Percentiles rank a stretch among this genome's conserved stretches.
phyloP scores from a whole-genome alignment of 768 basidiomycete species.

The Favolaschia claudopus region DNA sequence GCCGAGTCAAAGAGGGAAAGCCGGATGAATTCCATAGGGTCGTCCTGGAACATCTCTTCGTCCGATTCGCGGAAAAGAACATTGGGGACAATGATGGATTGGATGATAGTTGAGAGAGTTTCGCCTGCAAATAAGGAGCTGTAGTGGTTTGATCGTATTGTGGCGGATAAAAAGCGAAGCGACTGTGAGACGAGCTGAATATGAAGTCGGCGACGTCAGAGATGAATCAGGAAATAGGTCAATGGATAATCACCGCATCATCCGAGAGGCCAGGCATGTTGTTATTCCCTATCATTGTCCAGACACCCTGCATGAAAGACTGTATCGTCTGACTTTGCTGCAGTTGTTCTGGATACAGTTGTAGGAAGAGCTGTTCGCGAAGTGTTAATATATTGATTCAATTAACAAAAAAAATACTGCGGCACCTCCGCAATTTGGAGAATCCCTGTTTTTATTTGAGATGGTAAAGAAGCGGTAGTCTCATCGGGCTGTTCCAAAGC shows the following conservation, averaged over 20 bases:
- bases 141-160: slow-evolving; percentile 89
- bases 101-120: slow-evolving; percentile 82
- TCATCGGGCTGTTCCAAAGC: slow-evolving; percentile 70
- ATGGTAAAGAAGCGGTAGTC: slow-evolving; percentile 82
- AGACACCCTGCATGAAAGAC: slow-evolving; percentile 86
- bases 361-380: slow-evolving; percentile 71
- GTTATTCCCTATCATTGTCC: slow-evolving; percentile 82
- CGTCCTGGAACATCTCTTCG: slow-evolving; percentile 95
- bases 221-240: neutral
- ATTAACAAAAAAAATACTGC: slow-evolving; percentile 17
- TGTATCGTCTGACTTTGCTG: slow-evolving; percentile 68
- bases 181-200: slow-evolving; percentile 87
- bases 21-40: slow-evolving; percentile 93
- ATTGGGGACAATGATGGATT: slow-evolving; percentile 95
- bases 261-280: slow-evolving; percentile 74
- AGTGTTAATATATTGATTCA: neutral
- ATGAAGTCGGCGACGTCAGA: neutral
- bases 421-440: slow-evolving; percentile 90
- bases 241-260: slow-evolving; percentile 63
- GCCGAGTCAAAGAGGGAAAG: slow-evolving; percentile 62
- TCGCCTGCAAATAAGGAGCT: slow-evolving; percentile 83
- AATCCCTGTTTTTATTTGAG: slow-evolving; percentile 87
- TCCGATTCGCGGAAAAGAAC: slow-evolving; percentile 88
- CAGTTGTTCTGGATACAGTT: slow-evolving; percentile 83
- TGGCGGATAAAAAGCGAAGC: slow-evolving; percentile 89